Evolutionary conservation across 2,329 filamentous ascomycete genomes (phyloP), one percentile per base, ranked within the genome.

Genomic region (Gnomoniopsis sp.): DNA sequence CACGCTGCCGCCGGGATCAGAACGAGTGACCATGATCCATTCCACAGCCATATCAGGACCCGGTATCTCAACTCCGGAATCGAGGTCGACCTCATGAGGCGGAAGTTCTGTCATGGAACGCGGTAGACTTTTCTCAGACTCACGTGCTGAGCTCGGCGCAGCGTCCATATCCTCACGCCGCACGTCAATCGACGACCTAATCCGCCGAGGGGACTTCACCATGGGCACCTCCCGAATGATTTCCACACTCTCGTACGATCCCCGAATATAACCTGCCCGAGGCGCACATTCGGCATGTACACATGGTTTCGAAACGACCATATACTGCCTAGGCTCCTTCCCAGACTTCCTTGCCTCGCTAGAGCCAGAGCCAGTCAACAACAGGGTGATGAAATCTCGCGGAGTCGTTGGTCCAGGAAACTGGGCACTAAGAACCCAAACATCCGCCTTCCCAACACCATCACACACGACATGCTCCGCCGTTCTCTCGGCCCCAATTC

Each of bases 21-120:
- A 93, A 51, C 92, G 82, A 1, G 91, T 96, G 19, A 96, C 85
- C 92, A 96, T 96, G 61, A 95, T 83, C 92, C 92, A 96, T 71
- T 96, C 92, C 1, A 96, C 70, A 26, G 77, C 73, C 30, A 72
- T 77, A n/a, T 75, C 69, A 1, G 65, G 69, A 4, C 63, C 64
- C 1, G 59, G 62, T 2, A 58, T 58, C 3, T 55, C 63, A 8
- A 47, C 21, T 3, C 34, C 50, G n/a, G 53, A 44, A n/a, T 50
- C 51, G 12, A 55, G 52, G 2, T 53, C 53, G 21, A 30, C 48
- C 7, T 55, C 62, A 47, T 49, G 41, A 12, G 51, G 33, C 12
- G 58, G 55, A 33, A 60, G 48, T n/a, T 57, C 58, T 14, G 57
- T 46, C 15, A 59, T 21, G 3, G 60, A 59, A 3, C 33, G 53